Evolutionary conservation across 1,284 basidiomycete genomes (phyloP), one percentile per base, ranked within the genome.

Genomic region (Exsudoporus floridanus): DNA sequence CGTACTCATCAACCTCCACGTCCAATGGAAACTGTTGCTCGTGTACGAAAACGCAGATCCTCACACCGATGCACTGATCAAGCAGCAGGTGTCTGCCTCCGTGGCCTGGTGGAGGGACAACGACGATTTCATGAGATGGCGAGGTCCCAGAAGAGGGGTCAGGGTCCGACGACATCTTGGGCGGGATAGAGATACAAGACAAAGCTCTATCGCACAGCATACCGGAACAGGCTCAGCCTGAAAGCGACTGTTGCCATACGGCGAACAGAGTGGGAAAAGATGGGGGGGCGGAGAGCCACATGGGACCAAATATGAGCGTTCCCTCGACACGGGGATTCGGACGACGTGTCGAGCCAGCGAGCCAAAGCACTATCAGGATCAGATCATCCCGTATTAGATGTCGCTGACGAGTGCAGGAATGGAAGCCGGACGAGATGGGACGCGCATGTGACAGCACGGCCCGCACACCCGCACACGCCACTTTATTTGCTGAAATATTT

Each of bases 1-100:
- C 83, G 64, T 59, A 86, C 88, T 80, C 74, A 70, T 91, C 89
- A 57, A 86, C 76, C 69, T 92, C 89, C 9, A 72, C 74, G 41
- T 89, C 86, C 28, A 85, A 69, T 49, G 87, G 77, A 62, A 91
- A 92, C 37, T 75, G 74, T 40, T 72, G 67, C 36, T 71, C 70
- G 28, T 56, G 61, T 38, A 72, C 57, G 71, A 90, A 92, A 50
- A 91, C 88, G 35, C 76, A 74, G 60, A 83, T 79, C 63, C 86
- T 80, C 61, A 90, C 73, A 59, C 78, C 72, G 67, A 77, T 79
- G 65, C 86, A 88, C 61, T 86, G 78, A 63, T 83, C 35, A 62
- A 79, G 58, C 49, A 81, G 70, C 38, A 44, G 49, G 30, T 68
- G 66, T 44, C 72, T 70, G 49, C 57, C 64, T 4, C 59, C 54